These are phyloP conservation scores for Lenzites betulinus DNA, from an alignment of 768 basidiomycete genomes.

Conservation along the genomic window DNA sequence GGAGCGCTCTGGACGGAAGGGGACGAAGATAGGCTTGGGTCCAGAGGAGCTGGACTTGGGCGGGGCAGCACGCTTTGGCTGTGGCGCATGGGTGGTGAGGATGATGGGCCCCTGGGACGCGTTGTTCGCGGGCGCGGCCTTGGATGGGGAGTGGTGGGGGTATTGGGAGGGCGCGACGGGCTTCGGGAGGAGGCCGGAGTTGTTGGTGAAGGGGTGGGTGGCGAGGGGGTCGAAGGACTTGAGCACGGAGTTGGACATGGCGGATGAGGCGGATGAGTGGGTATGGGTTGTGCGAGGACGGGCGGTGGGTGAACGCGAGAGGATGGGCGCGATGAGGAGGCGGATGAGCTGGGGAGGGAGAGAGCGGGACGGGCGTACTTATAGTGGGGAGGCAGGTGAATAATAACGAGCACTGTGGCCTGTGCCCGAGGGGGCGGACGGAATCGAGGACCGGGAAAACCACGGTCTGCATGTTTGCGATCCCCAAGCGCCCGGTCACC, in stretches of 20 bases:
- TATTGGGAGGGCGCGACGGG: slow-evolving; percentile 52
- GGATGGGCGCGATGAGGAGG: background rate
- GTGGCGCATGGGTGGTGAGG: slow-evolving; percentile 29
- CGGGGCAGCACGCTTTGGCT: slow-evolving; percentile 27
- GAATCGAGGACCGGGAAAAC: slow-evolving; percentile 18
- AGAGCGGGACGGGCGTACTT: slow-evolving; percentile 11
- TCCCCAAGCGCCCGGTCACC: slow-evolving; percentile 11
- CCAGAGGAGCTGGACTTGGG: slow-evolving; percentile 15
- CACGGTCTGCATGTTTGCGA: slow-evolving; percentile 1
- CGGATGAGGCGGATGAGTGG: slow-evolving; percentile 4
- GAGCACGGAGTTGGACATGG: slow-evolving; percentile 34
- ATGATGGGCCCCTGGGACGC: slow-evolving; percentile 14
- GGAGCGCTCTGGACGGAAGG: slow-evolving; percentile 52
- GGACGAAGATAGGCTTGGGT: slow-evolving; percentile 45
- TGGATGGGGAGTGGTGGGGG: slow-evolving; percentile 41
- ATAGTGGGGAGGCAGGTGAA: slow-evolving; percentile 1
- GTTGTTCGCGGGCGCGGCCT: slow-evolving; percentile 9
- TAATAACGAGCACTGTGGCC: slow-evolving; percentile 8
- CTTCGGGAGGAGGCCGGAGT: slow-evolving; percentile 35
- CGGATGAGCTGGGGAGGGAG: background rate
- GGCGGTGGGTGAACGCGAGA: background rate
- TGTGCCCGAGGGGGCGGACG: slow-evolving; percentile 4
- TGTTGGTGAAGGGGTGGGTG: slow-evolving; percentile 58
- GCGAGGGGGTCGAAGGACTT: slow-evolving; percentile 60
- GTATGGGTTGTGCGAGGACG: background rate